These are phyloP conservation scores for Kuraishia cidri DNA, from an alignment of 805 yeast genomes.

Conservation along the genomic window DNA sequence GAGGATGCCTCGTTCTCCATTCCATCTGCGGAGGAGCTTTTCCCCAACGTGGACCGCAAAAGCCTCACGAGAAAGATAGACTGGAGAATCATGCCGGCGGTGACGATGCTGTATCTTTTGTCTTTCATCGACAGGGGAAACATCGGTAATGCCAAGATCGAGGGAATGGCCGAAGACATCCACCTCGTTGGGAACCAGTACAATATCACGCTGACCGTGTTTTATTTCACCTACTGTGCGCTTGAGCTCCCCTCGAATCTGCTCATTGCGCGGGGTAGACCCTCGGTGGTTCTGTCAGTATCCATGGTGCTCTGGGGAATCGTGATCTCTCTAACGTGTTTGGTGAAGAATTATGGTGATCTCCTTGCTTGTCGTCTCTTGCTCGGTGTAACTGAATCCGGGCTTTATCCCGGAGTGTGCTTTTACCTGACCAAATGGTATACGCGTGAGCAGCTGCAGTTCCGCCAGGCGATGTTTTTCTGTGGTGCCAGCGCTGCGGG, in stretches of 20 bases:
- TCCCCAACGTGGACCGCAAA: background rate
- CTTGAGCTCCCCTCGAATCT: conserved; percentile 31
- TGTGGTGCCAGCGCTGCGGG: conserved; percentile 25
- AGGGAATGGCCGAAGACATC: conserved; percentile 36
- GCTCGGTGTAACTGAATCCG: conserved; percentile 32
- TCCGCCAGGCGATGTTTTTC: conserved; percentile 25
- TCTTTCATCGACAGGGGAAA: conserved; percentile 39
- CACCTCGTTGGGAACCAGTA: conserved; percentile 28
- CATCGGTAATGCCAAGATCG: conserved; percentile 41
- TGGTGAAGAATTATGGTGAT: conserved; percentile 16
- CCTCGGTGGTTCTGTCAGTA: conserved; percentile 27
- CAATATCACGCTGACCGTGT: conserved; percentile 29
- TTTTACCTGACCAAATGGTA: conserved; percentile 29
- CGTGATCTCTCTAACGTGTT: conserved; percentile 22
- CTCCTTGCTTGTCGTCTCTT: conserved; percentile 22
- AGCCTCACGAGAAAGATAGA: background rate
- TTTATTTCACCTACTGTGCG: conserved; percentile 28
- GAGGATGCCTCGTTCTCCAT: too few species aligned
- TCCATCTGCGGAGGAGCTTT: conserved; percentile 1
- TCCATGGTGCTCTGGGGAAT: conserved; percentile 29
- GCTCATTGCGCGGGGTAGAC: conserved; percentile 22
- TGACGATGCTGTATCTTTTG: conserved; percentile 1
- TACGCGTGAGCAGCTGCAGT: conserved; percentile 24
- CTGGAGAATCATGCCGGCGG: background rate
- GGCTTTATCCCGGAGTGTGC: conserved; percentile 31